Evolutionary conservation across 768 basidiomycete species (phyloP), one percentile per base, ranked within the genome.

Genomic region (Boletus eberwhitei): DNA sequence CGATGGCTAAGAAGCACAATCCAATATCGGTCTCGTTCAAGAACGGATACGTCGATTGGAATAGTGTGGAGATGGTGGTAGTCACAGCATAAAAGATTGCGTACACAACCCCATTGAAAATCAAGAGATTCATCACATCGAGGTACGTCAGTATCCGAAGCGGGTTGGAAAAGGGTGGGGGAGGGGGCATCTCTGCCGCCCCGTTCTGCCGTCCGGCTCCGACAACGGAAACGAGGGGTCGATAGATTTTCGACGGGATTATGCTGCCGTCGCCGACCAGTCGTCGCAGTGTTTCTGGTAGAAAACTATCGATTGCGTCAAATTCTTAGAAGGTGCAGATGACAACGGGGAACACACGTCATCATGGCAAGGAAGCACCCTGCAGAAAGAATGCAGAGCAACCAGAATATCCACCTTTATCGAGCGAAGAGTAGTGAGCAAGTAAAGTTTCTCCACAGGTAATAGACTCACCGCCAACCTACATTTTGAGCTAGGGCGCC

Each of bases 1-100:
- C 93, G 48, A 87, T 79, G 2, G 84, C 81, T 50, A 93, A 72
- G 73, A 86, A 94, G 67, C 88, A 92, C 5, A 94, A 70, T 3
- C 92, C 92, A 32, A 89, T 73, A 26, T 80, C 73, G 9, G 77
- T 71, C 60, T 77, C 76, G 56, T 63, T 71, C 45, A 82, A 71
- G 55, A 61, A 77, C 8, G 76, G 79, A 73, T 79, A 94, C 31
- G 64, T 68, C 8, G 66, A 52, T 56, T 74, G 70, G 78, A 79
- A 73, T 62, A 87, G 62, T 60, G 83, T 75, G 64, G 86, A 71
- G 73, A 74, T 64, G 21, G 75, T 76, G 51, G 74, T 62, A 52
- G 71, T 66, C 70, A 81, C 62, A 59, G 70, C 66, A 73, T 81
- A 74, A 55, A 84, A 82, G 7, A 86, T 73, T 4, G 78, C 64